Conservation (phyloP, 495 filamentous ascomycete genomes). For the Hypomontagnella monticulosa region DNA sequence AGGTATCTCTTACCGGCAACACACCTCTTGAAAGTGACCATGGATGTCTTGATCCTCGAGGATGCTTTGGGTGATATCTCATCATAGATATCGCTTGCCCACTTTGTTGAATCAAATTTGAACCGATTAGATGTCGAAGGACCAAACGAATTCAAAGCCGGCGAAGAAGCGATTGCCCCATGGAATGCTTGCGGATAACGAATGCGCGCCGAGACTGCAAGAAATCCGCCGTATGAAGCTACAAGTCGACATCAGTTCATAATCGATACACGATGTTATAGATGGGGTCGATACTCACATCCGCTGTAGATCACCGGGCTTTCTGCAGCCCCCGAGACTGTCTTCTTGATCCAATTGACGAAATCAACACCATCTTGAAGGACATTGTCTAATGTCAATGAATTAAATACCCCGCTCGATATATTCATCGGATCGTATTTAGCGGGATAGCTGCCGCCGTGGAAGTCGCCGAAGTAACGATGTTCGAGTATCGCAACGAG, state of each 20-base stretch:
- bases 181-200: slow-evolving; percentile 34
- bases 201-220: slow-evolving; percentile 36
- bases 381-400: slow-evolving; percentile 35
- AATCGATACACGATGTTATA: no score
- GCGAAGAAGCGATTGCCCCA: slow-evolving; percentile 35
- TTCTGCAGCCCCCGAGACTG: slow-evolving; percentile 19
- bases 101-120: slow-evolving; percentile 35
- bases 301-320: slow-evolving; percentile 32
- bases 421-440: slow-evolving; percentile 30
- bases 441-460: slow-evolving; percentile 29
- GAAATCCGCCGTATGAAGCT: slow-evolving; percentile 43
- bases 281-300: slow-evolving; percentile 2
- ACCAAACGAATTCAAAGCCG: slow-evolving; percentile 32
- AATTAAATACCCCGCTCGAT: slow-evolving; percentile 13
- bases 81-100: slow-evolving; percentile 28
- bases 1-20: slow-evolving; percentile 4
- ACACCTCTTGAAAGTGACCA: slow-evolving; percentile 29
- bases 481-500: slow-evolving; percentile 40
- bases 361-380: slow-evolving; percentile 34
- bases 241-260: slow-evolving; percentile 6
- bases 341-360: slow-evolving; percentile 37
- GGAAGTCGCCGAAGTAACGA: slow-evolving; percentile 33
- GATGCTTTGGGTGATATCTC: slow-evolving; percentile 15
- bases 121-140: slow-evolving; percentile 24
- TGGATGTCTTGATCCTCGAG: slow-evolving; percentile 22